Evolutionary conservation across 208 protist genomes (phyloP).

Genomic region (Leishmania arabica): DNA sequence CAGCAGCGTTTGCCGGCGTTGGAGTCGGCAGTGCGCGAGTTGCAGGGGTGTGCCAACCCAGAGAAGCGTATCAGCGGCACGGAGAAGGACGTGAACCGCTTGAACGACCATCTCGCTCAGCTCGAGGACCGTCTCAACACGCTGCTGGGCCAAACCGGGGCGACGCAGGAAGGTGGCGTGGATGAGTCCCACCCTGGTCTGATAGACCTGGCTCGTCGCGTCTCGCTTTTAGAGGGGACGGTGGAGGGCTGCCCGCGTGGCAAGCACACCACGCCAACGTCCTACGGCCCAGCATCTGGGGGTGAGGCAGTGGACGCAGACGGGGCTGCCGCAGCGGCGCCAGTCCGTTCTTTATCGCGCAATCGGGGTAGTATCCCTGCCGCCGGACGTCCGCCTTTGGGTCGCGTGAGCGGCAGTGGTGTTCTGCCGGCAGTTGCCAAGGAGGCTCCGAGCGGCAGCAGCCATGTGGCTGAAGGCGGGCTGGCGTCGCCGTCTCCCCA

Average conservation of each 20-base stretch:
- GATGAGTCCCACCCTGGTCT: slow-evolving; percentile 28
- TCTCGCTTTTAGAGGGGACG: slow-evolving; percentile 50
- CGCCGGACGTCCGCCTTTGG: slow-evolving; percentile 23
- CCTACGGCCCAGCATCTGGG: background rate
- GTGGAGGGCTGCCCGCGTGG: slow-evolving; percentile 38
- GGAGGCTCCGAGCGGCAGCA: slow-evolving; percentile 10
- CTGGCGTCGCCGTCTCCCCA: background rate
- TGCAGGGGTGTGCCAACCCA: slow-evolving; percentile 8
- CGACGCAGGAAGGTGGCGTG: slow-evolving; percentile 3
- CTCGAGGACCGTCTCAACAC: slow-evolving; percentile 59
- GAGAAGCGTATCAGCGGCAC: slow-evolving; percentile 14
- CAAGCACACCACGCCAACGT: background rate
- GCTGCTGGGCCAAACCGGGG: slow-evolving; percentile 26
- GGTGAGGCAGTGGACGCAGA: slow-evolving; percentile 23
- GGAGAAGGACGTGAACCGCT: slow-evolving; percentile 33
- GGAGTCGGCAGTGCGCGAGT: slow-evolving; percentile 26
- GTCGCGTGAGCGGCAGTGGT: slow-evolving; percentile 16
- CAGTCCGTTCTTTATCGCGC: slow-evolving; percentile 9
- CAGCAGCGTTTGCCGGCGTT: slow-evolving; percentile 29
- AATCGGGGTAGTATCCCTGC: background rate
- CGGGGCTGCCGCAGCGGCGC: background rate
- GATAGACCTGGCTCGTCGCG: slow-evolving; percentile 45
- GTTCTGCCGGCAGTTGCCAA: slow-evolving; percentile 14
- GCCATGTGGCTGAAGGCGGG: background rate
- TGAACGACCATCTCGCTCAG: slow-evolving; percentile 43